Evolutionary conservation across 768 basidiomycete genomes (phyloP).

Genomic region (Brasilioporus rufonigricans): DNA sequence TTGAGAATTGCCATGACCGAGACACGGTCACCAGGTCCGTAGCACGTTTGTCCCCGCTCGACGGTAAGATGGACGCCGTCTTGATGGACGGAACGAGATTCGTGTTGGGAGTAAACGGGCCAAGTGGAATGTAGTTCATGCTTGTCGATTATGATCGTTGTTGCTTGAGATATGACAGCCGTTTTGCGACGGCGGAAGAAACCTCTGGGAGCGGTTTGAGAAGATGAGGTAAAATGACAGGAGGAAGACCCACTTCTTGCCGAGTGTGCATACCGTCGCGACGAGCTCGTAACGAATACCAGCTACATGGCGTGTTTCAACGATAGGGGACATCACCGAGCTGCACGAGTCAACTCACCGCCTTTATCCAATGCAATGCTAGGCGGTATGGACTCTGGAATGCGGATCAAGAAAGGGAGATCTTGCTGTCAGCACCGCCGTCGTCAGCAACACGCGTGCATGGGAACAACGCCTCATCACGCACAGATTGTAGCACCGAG

Average conservation of each 20-base stretch:
- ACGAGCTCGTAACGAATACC: conserved; percentile 90
- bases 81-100: conserved; percentile 60
- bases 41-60: conserved; percentile 74
- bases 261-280: conserved; percentile 81
- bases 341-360: conserved; percentile 39
- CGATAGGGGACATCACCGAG: background rate
- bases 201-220: conserved; percentile 39
- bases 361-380: conserved; percentile 76
- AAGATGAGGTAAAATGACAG: background rate
- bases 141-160: conserved; percentile 83
- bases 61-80: conserved; percentile 76
- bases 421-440: conserved; percentile 55
- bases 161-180: conserved; percentile 60
- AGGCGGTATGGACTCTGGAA: conserved; percentile 91
- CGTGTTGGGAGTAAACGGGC: conserved; percentile 84
- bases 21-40: conserved; percentile 83
- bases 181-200: conserved; percentile 82
- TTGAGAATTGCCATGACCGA: conserved; percentile 68
- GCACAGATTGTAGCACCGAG: conserved; percentile 44
- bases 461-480: conserved; percentile 7
- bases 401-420: conserved; percentile 85
- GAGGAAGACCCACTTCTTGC: conserved; percentile 63
- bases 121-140: conserved; percentile 92
- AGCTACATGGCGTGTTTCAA: conserved; percentile 40
- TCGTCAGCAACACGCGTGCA: conserved; percentile 1